phyloP scores from a whole-genome alignment of 371 early-diverging fungal species.

The Parasitella parasitica region DNA sequence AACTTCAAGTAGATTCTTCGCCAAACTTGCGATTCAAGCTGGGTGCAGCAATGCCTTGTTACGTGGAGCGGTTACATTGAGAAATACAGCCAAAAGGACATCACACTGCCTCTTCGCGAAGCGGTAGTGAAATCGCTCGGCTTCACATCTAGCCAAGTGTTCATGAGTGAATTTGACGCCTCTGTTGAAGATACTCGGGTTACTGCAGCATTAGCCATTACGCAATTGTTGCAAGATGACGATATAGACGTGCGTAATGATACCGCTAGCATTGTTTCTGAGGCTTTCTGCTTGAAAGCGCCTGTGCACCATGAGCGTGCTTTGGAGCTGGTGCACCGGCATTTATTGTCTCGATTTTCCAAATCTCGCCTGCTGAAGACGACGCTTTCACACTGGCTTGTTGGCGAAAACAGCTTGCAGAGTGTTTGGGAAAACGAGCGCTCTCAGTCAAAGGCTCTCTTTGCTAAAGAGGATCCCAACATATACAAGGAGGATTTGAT shows the following conservation, averaged over 20 bases:
- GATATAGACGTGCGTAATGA: conserved; percentile 71
- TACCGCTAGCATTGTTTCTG: conserved; percentile 56
- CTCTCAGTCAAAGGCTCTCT: conserved; percentile 33
- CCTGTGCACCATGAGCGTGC: conserved; percentile 54
- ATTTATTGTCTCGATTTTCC: conserved; percentile 28
- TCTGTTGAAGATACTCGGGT: conserved; percentile 10
- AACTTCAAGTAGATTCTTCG: not conserved
- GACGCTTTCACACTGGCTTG: conserved; percentile 21
- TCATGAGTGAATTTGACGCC: conserved; percentile 7
- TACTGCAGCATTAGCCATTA: conserved; percentile 23
- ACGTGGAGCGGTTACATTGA: conserved; percentile 49
- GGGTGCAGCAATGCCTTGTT: conserved; percentile 37
- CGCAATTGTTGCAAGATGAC: conserved; percentile 60
- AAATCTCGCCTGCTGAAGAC: conserved; percentile 19
- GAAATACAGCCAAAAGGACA: conserved; percentile 50
- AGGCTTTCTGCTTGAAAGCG: conserved; percentile 42
- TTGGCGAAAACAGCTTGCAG: conserved; percentile 15
- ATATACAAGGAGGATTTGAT: conserved; percentile 56
- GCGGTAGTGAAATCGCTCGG: conserved; percentile 53
- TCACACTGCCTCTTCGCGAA: conserved; percentile 58
- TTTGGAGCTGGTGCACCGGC: conserved; percentile 54
- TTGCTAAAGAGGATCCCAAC: conserved; percentile 55
- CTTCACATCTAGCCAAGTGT: conserved; percentile 41
- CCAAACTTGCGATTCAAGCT: not conserved
- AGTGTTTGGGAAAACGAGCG: conserved; percentile 30